phyloP scores from a whole-genome alignment of 2,329 filamentous ascomycete genomes.

The Myriosclerotinia curreyana region DNA sequence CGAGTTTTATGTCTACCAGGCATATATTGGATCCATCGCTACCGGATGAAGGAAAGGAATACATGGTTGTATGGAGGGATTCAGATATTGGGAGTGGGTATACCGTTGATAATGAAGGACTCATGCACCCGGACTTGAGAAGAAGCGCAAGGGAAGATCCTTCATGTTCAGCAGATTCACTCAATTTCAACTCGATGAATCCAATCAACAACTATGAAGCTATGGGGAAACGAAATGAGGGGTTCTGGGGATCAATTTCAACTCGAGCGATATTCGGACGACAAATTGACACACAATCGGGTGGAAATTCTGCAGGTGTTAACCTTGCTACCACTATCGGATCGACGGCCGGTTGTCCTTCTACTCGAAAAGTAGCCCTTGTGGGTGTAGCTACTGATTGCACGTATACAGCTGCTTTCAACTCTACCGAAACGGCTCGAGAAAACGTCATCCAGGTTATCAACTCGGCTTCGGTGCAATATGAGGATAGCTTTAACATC shows the following conservation, averaged over 20 bases:
- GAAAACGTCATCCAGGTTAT: constrained; percentile 78
- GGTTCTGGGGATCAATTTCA: constrained; percentile 58
- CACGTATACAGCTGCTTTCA: constrained; percentile 74
- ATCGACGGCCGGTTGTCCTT: constrained; percentile 77
- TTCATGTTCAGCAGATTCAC: constrained; percentile 69
- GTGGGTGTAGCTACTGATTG: constrained; percentile 93
- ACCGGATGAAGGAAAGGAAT: constrained; percentile 57
- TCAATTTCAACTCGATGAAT: constrained; percentile 74
- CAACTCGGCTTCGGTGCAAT: constrained; percentile 82
- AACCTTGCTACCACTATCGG: constrained; percentile 80
- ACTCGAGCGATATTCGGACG: constrained; percentile 68
- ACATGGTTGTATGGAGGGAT: constrained; percentile 89
- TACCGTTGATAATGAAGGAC: constrained; percentile 44
- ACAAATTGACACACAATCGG: constrained; percentile 66
- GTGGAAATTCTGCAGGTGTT: constrained; percentile 74
- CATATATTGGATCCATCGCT: constrained; percentile 65
- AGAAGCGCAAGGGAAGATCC: constrained; percentile 39
- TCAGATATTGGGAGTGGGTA: constrained; percentile 64
- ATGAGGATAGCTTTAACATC: constrained; percentile 91
- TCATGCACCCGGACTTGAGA: constrained; percentile 47
- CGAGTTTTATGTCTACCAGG: constrained; percentile 70
- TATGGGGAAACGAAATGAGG: constrained; percentile 47
- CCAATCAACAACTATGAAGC: constrained; percentile 53
- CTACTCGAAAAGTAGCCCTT: constrained; percentile 84
- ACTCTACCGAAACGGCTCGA: constrained; percentile 60